A percentile compares a stretch with the other conserved stretches of the same genome.
These are phyloP conservation scores for Xerocomus minutiporus DNA, from an alignment of 1,284 basidiomycete species.

Conservation along the genomic window DNA sequence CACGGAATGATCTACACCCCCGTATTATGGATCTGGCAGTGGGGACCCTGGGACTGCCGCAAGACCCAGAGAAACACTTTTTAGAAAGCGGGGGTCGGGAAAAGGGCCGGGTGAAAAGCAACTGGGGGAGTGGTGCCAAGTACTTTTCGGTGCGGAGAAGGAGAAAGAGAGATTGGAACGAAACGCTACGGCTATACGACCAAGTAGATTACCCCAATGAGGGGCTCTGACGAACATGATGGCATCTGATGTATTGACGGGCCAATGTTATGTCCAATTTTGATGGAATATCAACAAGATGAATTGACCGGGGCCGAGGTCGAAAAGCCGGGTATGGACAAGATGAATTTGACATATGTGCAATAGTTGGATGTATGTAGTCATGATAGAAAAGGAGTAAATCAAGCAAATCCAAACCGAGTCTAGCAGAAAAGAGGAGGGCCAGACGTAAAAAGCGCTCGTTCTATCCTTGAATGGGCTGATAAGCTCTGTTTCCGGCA, in stretches of 20 bases:
- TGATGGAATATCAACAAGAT: background rate
- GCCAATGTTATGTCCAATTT: no score
- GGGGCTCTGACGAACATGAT: slow-evolving; percentile 5
- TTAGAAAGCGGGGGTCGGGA: slow-evolving; percentile 50
- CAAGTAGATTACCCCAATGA: slow-evolving; percentile 45
- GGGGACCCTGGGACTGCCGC: slow-evolving; percentile 57
- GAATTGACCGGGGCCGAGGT: background rate
- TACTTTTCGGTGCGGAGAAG: slow-evolving; percentile 77
- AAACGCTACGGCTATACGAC: slow-evolving; percentile 74
- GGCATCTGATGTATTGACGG: background rate
- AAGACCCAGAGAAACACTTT: slow-evolving; percentile 65
- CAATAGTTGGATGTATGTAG: background rate
- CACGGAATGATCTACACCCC: slow-evolving; percentile 52
- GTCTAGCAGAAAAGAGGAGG: background rate
- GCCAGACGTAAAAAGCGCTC: background rate
- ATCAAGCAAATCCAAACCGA: background rate
- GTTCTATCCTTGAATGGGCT: slow-evolving; percentile 40
- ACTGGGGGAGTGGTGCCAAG: slow-evolving; percentile 62
- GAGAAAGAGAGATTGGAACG: slow-evolving; percentile 85
- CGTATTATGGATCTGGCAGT: slow-evolving; percentile 65
- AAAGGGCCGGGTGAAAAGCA: slow-evolving; percentile 62
- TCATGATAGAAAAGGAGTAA: background rate
- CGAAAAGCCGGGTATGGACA: slow-evolving; percentile 10
- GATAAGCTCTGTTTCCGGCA: slow-evolving; percentile 68
- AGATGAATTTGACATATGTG: background rate